phyloP scores from a whole-genome alignment of 129 eudicot species.

The Centaurea solstitialis region DNA sequence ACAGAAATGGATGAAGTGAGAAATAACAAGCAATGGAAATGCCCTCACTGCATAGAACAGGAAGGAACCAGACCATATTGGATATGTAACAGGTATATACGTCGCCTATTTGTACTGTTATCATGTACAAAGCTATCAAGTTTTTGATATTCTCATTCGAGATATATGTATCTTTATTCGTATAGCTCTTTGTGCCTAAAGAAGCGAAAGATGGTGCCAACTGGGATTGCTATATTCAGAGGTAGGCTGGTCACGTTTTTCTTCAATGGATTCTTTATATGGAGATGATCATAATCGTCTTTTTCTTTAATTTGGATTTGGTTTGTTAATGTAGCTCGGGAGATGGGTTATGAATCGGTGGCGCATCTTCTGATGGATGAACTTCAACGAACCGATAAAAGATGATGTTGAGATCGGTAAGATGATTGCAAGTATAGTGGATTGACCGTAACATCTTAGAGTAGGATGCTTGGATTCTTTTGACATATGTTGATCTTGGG shows the following conservation, averaged over 20 bases:
- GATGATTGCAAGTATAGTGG: neutral
- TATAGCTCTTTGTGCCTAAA: constrained; percentile 63
- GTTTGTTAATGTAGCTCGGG: constrained; percentile 45
- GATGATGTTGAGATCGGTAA: constrained; percentile 8
- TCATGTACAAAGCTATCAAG: neutral
- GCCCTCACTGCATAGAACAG: constrained; percentile 73
- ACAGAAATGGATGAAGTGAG: constrained; percentile 76
- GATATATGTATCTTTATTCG: neutral
- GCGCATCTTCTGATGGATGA: constrained; percentile 68
- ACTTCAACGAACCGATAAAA: constrained; percentile 38
- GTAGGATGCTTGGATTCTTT: neutral
- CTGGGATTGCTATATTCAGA: constrained; percentile 68
- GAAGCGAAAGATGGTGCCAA: constrained; percentile 70
- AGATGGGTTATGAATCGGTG: constrained; percentile 68
- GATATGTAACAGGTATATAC: constrained; percentile 71
- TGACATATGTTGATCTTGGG: neutral
- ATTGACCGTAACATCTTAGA: neutral
- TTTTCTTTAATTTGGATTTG: neutral
- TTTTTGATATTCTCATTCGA: constrained; percentile 1
- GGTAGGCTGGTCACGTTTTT: constrained; percentile 45
- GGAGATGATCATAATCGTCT: neutral
- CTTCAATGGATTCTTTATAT: neutral
- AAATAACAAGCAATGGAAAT: constrained; percentile 67
- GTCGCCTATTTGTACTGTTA: neutral
- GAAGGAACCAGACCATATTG: constrained; percentile 63